Evolutionary conservation across 1,284 basidiomycete genomes (phyloP), one percentile per base, ranked within the genome.

Genomic region (Boletus albobrunnescens): DNA sequence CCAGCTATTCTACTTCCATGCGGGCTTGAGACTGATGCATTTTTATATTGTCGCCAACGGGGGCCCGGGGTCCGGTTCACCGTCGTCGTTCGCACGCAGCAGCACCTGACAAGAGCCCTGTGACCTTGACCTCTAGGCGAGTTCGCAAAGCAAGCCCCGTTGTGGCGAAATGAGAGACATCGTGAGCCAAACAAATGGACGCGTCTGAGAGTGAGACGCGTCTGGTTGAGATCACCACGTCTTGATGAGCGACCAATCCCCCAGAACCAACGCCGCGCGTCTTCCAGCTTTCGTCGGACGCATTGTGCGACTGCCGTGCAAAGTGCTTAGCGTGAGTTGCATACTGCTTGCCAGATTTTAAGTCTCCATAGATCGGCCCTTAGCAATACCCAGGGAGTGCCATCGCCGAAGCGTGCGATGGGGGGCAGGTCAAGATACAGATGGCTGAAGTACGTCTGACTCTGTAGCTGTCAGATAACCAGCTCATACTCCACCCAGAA

Each of bases 231-330:
- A 41, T 49, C 39, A 49, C 42, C 28, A 42, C 40, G 4, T 17
- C 32, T 3, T 46, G 24, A 58, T 53, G 51, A 52, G 63, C 10
- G 72, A 73, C 41, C 56, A 71, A 40, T 77, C 81, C 4, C 77
- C 80, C 19, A 80, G 84, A 57, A 79, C 87, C 49, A 89, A 89
- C 61, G 77, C 79, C 16, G 76, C 78, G 1, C 75, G 77, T 39
- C 71, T 88, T 31, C 65, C 71, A 2, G 60, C 75, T 20, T 86
- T 74, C 52, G 47, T 74, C 1, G 80, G 78, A 1, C 75, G 81
- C 44, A 79, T 74, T 1, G 82, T 94, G n/a, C 72, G 90, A 30
- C 59, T 94, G 12, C 74, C 82, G 0, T 84, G 83, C 56, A 90
- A 89, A 67, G 71, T 85, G 20, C 57, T 89, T 47, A 78, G 72